These are phyloP conservation scores for Creolimax fragrantissima DNA, from an alignment of 78 protist species.

Conservation along the genomic window DNA sequence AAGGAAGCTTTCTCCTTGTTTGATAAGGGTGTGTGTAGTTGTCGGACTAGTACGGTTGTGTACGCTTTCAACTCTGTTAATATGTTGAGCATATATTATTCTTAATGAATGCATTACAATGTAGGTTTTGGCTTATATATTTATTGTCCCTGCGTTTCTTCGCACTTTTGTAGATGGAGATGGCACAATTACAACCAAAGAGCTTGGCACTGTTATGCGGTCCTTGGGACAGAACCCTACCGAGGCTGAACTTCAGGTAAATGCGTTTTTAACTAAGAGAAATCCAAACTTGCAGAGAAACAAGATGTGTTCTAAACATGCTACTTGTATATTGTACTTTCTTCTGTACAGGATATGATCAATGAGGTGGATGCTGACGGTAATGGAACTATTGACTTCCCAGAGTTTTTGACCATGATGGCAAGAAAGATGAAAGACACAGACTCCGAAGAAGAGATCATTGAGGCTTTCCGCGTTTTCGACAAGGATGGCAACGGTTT, in stretches of 20 bases:
- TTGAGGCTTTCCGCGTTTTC: slow-evolving; percentile 98
- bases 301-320: too few species aligned
- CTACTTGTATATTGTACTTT: too few species aligned
- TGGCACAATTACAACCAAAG: slow-evolving; percentile 93
- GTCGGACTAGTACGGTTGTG: neutral
- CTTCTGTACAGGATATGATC: slow-evolving; percentile 81
- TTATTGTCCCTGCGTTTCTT: too few species aligned
- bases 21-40: slow-evolving; percentile 60
- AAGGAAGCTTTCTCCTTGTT: slow-evolving; percentile 93
- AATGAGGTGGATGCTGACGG: slow-evolving; percentile 54
- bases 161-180: slow-evolving; percentile 75
- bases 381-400: slow-evolving; percentile 94
- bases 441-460: slow-evolving; percentile 96
- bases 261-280: neutral
- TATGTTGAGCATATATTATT: neutral
- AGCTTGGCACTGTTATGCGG: slow-evolving; percentile 92
- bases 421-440: slow-evolving; percentile 94
- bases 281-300: too few species aligned
- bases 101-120: neutral
- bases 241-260: slow-evolving; percentile 82
- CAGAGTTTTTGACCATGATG: slow-evolving; percentile 91
- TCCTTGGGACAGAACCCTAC: slow-evolving; percentile 96
- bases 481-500: slow-evolving; percentile 98
- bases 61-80: neutral
- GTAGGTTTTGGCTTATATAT: neutral